phyloP scores from a whole-genome alignment of 2,329 filamentous ascomycete species.

The Sclerotinia borealis region DNA sequence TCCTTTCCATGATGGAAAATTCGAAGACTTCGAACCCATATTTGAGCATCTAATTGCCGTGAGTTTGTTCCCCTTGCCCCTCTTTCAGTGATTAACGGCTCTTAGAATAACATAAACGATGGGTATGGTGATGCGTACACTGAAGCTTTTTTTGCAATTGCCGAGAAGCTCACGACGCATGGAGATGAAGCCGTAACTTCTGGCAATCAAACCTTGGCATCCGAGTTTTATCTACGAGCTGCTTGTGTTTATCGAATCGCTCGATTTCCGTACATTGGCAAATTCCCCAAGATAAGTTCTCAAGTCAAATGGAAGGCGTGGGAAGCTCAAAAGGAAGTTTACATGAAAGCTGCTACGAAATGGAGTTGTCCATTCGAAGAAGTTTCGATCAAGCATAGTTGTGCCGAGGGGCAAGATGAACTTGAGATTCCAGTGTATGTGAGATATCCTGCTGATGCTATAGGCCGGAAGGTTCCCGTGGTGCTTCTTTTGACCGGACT shows the following conservation, averaged over 20 bases:
- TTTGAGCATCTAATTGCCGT: conserved; percentile 57
- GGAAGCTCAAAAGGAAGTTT: conserved; percentile 57
- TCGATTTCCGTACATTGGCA: conserved; percentile 56
- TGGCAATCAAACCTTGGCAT: conserved; percentile 48
- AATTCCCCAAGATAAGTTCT: conserved; percentile 36
- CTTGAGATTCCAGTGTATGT: conserved; percentile 57
- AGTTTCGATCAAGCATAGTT: conserved; percentile 54
- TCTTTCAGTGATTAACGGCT: conserved; percentile 6
- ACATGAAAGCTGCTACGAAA: conserved; percentile 47
- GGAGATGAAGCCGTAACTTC: conserved; percentile 45
- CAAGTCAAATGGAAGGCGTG: conserved; percentile 55
- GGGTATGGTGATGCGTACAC: conserved; percentile 62
- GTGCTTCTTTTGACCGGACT: conserved; percentile 56
- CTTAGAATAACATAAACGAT: conserved; percentile 53
- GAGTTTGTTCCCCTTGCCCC: conserved; percentile 5
- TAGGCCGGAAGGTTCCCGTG: conserved; percentile 37
- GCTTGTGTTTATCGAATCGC: conserved; percentile 69
- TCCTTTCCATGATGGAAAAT: conserved; percentile 67
- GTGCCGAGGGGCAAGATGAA: conserved; percentile 35
- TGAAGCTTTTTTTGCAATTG: conserved; percentile 53
- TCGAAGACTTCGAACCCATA: conserved; percentile 64
- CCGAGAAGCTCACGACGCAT: conserved; percentile 47
- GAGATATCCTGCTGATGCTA: conserved; percentile 47
- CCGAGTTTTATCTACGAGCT: conserved; percentile 60
- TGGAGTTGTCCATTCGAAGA: conserved; percentile 58